Percentiles rank a stretch among this genome's conserved stretches.
Evolutionary conservation across 169 alveolate species (phyloP).

Genomic region (Plasmodium ovale): DNA sequence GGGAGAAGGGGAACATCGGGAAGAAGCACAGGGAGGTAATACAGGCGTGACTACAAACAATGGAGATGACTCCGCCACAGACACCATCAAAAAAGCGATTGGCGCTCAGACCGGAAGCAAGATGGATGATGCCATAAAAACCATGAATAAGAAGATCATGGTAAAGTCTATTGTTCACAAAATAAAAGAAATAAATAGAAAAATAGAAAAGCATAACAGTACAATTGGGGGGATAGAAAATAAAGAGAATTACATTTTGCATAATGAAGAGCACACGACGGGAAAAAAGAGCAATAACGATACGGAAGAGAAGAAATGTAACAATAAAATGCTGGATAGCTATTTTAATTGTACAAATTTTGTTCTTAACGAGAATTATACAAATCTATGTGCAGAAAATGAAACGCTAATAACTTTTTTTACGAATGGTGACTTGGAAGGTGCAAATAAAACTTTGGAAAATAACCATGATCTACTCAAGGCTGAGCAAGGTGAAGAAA

Average conservation of each 20-base stretch:
- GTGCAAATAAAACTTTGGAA: neutral
- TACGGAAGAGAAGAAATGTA: neutral
- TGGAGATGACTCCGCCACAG: neutral
- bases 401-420: conserved; percentile 24
- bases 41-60: too few species aligned
- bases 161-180: conserved; percentile 69
- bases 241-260: neutral
- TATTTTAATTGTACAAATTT: conserved; percentile 30
- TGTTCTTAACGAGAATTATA: conserved; percentile 14
- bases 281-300: neutral
- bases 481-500: conserved; percentile 3
- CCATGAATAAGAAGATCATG: conserved; percentile 70
- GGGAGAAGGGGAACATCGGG: neutral
- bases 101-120: neutral
- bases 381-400: neutral
- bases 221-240: neutral
- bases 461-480: neutral
- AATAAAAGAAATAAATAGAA: conserved; percentile 55
- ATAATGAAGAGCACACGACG: neutral
- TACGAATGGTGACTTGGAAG: conserved; percentile 6
- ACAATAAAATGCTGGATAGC: conserved; percentile 17
- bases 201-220: conserved; percentile 12
- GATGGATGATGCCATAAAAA: conserved; percentile 34
- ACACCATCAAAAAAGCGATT: neutral
- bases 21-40: neutral